Base-by-base conservation (phyloP, 331 rosid genomes). In the Acacia pycnantha region DNA sequence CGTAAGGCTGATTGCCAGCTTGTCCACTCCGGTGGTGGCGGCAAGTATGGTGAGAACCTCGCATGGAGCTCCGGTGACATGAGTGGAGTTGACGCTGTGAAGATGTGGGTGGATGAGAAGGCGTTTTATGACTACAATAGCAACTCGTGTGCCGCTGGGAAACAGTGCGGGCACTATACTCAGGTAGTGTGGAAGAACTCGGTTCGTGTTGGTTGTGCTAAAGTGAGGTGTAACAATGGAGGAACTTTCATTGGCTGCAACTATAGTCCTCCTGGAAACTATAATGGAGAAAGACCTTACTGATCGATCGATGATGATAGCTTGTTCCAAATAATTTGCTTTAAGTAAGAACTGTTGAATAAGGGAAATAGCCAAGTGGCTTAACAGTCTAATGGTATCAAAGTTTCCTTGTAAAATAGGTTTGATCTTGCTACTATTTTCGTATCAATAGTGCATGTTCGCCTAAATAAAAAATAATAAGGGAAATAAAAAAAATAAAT, bases 251-350 rank as follows among this genome's bases (percentile, higher is more conserved):
- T 91, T 16, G 11, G 26, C 3, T 91, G 96, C 85, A 91, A 86
- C 69, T 88, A 91, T 88, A 76, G 72, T 58, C 94, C 96, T 2
- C 84, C 26, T 0, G 94, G 94, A 11, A 90, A 88, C 85, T 5
- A 0, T 18, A 22, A 1, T n/a, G 86, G 83, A 0, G 1, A 85
- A 65, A 69, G 1, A 0, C 91, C 95, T 84, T 91, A 87, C 67
- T 89, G 16, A 37, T 66, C 4, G 1, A 62, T 27, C 66, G 0
- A 22, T 62, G 19, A 7, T 5, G 8, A 13, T 62, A 40, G 13
- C 31, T 8, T 50, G 56, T 50, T 16, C 19, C 5, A 4, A 50
- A n/a, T 5, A 19, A 53, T 13, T 21, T 54, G 62, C 24, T 10
- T 59, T 59, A 24, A 11, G 33, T 24, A 61, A 2, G 33, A 10